Percentiles rank a stretch among this genome's conserved stretches.
Evolutionary conservation across 805 yeast species (phyloP).

Genomic region (Jamesozyma lodderae): DNA sequence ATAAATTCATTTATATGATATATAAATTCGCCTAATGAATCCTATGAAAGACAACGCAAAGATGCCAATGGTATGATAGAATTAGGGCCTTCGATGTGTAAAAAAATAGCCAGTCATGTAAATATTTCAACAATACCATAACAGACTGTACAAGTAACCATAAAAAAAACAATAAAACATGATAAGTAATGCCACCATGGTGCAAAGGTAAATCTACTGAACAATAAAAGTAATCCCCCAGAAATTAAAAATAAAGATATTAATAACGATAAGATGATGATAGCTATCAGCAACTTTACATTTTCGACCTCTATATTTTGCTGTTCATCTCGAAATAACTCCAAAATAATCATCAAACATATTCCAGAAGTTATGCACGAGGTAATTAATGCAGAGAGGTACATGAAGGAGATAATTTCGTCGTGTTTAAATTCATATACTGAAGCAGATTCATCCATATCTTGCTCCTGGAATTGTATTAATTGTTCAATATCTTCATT

Average conservation of each 20-base stretch:
- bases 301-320: conserved; percentile 16
- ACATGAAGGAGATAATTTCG: conserved; percentile 25
- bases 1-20: too few relatives aligned
- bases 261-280: conserved; percentile 19
- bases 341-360: conserved; percentile 20
- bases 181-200: conserved; percentile 29
- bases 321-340: conserved; percentile 18
- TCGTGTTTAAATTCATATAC: conserved; percentile 27
- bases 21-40: too few relatives aligned
- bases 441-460: conserved; percentile 18
- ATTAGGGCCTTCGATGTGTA: background rate
- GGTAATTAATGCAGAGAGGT: conserved; percentile 17
- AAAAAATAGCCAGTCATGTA: background rate
- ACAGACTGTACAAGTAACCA: conserved; percentile 24
- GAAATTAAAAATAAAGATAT: conserved; percentile 20
- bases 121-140: conserved; percentile 26
- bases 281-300: conserved; percentile 10
- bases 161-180: conserved; percentile 19
- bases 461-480: conserved; percentile 11
- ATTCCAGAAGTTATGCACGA: conserved; percentile 25
- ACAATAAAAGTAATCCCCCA: conserved; percentile 19
- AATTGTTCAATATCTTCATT: conserved; percentile 15
- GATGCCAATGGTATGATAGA: background rate
- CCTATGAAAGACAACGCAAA: too few relatives aligned
- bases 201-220: conserved; percentile 25